These are phyloP conservation scores for Beta vulgaris DNA, from an alignment of 148 eudicot species.

Conservation along the genomic window DNA sequence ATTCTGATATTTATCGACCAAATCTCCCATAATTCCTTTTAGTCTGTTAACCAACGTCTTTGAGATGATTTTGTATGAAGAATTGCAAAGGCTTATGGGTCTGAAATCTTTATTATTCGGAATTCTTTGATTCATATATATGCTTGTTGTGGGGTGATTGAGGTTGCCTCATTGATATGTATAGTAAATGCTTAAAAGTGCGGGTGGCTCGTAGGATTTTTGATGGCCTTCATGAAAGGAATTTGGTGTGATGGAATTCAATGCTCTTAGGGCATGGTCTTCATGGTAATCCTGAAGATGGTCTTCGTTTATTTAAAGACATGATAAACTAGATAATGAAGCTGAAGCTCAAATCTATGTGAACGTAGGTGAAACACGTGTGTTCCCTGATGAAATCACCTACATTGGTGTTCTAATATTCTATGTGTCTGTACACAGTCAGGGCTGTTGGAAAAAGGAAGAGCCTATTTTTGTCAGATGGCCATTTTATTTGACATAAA, in stretches of 20 bases:
- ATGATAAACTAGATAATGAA: conserved; percentile 36
- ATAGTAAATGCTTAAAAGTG: conserved; percentile 59
- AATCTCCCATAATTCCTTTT: no score
- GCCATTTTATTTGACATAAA: conserved; percentile 40
- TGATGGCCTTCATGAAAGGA: conserved; percentile 45
- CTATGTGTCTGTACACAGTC: conserved; percentile 73
- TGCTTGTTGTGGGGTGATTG: conserved; percentile 50
- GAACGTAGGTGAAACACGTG: conserved; percentile 9
- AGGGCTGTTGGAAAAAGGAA: conserved; percentile 53
- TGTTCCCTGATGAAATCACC: conserved; percentile 64
- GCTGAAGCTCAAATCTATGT: neutral
- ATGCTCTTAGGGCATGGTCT: conserved; percentile 79
- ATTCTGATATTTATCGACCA: no score
- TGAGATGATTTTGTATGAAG: no score
- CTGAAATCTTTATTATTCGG: no score
- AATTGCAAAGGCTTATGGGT: no score
- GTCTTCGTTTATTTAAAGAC: conserved; percentile 48
- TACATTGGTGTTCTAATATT: conserved; percentile 57
- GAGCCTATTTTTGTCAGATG: conserved; percentile 54
- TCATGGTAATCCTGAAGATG: conserved; percentile 65
- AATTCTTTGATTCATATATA: conserved; percentile 78
- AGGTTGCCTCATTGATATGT: conserved; percentile 68
- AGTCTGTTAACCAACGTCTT: no score
- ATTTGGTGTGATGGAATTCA: conserved; percentile 71
- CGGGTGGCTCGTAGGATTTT: conserved; percentile 54